Base-by-base conservation (phyloP, 257 asterid species). In the Gentiana macrophylla region DNA sequence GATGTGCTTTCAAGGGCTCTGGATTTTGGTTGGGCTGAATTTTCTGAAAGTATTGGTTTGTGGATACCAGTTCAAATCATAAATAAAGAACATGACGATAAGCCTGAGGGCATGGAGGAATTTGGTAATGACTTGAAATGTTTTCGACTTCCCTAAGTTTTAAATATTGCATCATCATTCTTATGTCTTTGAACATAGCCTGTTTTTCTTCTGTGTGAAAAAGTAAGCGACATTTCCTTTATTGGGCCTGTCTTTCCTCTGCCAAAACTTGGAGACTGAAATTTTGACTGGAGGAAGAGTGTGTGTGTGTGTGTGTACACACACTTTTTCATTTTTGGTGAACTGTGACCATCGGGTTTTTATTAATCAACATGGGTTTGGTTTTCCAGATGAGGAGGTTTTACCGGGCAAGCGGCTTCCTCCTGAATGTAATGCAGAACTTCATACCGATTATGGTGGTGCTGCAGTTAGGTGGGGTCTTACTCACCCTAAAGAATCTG, bases 391-490 rank as follows among this genome's bases (percentile, higher is more conserved):
- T 2, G 56, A 62, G 2, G 86, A 80, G 65, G 68, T 78, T 59
- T 66, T 88, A 60, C 95, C 97, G 0, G 95, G 97, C 49, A 70
- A 62, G 73, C 77, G 75, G 84, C 86, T 73, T 55, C 98, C 98
- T 46, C 89, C 82, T 0, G 86, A 84, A 73, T 92, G 98, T 62
- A 78, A 82, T 55, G 76, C 78, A 0, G 93, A 88, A 77, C 83
- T 77, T 52, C 97, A 83, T 59, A 78, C 98, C 0, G 95, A 92
- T 64, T 92, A 92, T 62, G 94, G 57, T 63, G 98, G 98, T 50
- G 79, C 49, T 54, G 98, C 97, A 47, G 84, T 92, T 12, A 77
- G 75, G 67, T 91, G 98, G 98, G 98, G 96, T 55, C 94, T 84
- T 57, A 83, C 96, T 24, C 85, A 91, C 82, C 98, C 53, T 46